Percentiles rank a stretch among this genome's conserved stretches.
Evolutionary conservation across 208 protist genomes (phyloP).

Genomic region (Leishmania arabica): DNA sequence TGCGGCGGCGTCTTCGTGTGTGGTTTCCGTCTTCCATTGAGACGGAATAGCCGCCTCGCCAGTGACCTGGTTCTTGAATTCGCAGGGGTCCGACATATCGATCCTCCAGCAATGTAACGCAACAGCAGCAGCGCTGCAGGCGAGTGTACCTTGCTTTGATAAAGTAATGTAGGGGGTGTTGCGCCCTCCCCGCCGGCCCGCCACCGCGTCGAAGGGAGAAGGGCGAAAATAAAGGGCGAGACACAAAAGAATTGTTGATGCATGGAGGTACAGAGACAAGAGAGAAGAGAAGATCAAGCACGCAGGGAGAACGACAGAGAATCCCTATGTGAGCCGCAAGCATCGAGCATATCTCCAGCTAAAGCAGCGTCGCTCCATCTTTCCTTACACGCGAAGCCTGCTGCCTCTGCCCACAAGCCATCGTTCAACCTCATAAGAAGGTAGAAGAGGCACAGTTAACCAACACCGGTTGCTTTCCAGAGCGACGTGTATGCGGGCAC

Average conservation of each 20-base stretch:
- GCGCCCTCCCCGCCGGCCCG: neutral
- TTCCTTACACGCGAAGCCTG: neutral
- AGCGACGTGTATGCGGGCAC: neutral
- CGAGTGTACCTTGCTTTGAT: neutral
- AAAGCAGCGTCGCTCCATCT: neutral
- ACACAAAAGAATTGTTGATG: neutral
- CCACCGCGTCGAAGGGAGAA: neutral
- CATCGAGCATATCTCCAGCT: neutral
- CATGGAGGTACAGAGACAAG: neutral
- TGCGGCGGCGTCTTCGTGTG: conserved; percentile 28
- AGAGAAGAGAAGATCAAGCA: neutral
- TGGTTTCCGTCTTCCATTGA: conserved; percentile 58
- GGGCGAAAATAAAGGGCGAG: neutral
- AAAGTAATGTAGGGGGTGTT: neutral
- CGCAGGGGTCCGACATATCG: conserved; percentile 53
- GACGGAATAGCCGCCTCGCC: conserved; percentile 74
- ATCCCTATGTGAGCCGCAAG: neutral
- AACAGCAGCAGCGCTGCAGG: neutral
- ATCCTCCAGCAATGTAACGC: neutral
- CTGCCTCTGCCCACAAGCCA: neutral
- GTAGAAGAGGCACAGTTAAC: neutral
- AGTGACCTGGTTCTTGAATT: conserved; percentile 79
- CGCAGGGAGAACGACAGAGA: neutral
- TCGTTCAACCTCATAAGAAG: neutral
- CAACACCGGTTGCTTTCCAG: neutral